These are phyloP conservation scores for Amauroascus verrucosus DNA, from an alignment of 2,329 filamentous ascomycete species.

Conservation along the genomic window DNA sequence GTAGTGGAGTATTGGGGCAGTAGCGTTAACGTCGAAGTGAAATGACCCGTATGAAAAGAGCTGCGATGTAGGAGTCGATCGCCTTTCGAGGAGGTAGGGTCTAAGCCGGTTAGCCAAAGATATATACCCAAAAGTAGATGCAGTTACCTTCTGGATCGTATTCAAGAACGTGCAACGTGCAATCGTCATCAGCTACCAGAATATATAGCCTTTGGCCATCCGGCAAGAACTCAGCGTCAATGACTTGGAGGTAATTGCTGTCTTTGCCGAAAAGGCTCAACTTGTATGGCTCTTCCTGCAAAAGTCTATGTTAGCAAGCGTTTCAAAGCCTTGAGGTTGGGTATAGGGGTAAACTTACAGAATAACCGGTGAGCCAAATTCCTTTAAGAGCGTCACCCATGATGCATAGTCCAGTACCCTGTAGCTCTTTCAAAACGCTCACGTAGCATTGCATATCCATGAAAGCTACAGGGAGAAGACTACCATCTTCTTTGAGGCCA, in stretches of 20 bases:
- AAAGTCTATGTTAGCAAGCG: neutral
- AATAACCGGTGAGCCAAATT: slow-evolving; percentile 92
- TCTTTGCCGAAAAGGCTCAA: slow-evolving; percentile 90
- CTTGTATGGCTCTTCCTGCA: slow-evolving; percentile 79
- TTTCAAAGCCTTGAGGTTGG: neutral
- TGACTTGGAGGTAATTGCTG: slow-evolving; percentile 62
- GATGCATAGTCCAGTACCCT: slow-evolving; percentile 71
- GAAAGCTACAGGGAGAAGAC: slow-evolving; percentile 85
- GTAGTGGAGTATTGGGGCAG: slow-evolving; percentile 53
- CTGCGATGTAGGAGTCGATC: slow-evolving; percentile 76
- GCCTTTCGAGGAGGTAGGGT: slow-evolving; percentile 85
- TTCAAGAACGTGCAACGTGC: slow-evolving; percentile 78
- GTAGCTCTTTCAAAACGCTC: slow-evolving; percentile 70
- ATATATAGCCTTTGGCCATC: slow-evolving; percentile 74
- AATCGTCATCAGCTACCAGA: slow-evolving; percentile 71
- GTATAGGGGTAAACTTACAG: slow-evolving; percentile 34
- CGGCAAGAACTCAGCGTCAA: slow-evolving; percentile 79
- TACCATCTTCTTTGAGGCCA: slow-evolving; percentile 89
- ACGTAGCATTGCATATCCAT: slow-evolving; percentile 97
- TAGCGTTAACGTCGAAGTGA: slow-evolving; percentile 62
- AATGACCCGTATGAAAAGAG: slow-evolving; percentile 77
- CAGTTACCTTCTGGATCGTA: slow-evolving; percentile 84
- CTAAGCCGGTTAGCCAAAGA: slow-evolving; percentile 36
- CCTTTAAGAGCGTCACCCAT: slow-evolving; percentile 88
- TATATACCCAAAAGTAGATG: neutral